These are phyloP conservation scores for Umbelopsis ramanniana DNA, from an alignment of 192 early-diverging fungal species.

Conservation along the genomic window DNA sequence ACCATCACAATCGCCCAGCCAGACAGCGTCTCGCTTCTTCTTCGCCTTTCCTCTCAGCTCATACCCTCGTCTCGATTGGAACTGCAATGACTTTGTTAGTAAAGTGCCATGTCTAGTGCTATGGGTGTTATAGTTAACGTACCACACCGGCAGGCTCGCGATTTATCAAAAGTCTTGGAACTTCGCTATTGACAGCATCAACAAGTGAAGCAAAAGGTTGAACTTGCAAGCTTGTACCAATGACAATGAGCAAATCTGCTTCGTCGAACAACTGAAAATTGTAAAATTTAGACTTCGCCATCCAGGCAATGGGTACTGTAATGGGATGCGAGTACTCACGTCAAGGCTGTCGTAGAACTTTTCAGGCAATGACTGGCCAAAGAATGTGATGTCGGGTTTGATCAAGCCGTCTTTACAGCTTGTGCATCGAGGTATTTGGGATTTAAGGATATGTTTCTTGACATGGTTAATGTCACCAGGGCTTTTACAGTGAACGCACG, in stretches of 20 bases:
- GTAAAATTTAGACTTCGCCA: too few species aligned
- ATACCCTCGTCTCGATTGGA: slow-evolving; percentile 17
- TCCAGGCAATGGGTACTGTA: too few species aligned
- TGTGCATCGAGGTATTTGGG: slow-evolving; percentile 72
- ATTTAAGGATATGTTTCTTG: slow-evolving; percentile 54
- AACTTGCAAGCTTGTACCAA: slow-evolving; percentile 91
- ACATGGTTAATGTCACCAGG: slow-evolving; percentile 45
- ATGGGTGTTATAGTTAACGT: slow-evolving; percentile 21
- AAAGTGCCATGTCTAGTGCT: not conserved
- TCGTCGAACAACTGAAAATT: slow-evolving; percentile 65
- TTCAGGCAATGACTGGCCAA: slow-evolving; percentile 86
- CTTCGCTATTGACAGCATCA: slow-evolving; percentile 57
- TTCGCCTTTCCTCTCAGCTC: not conserved
- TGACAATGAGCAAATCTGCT: slow-evolving; percentile 89
- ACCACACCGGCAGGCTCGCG: slow-evolving; percentile 77
- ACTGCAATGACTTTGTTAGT: not conserved
- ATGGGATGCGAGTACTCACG: slow-evolving; percentile 28
- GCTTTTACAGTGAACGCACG: slow-evolving; percentile 70
- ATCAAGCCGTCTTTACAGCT: slow-evolving; percentile 67
- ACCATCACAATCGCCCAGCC: slow-evolving; percentile 84
- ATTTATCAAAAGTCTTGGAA: slow-evolving; percentile 93
- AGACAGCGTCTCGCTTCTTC: slow-evolving; percentile 76
- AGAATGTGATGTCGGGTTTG: slow-evolving; percentile 97
- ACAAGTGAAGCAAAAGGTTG: slow-evolving; percentile 88
- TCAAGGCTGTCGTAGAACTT: slow-evolving; percentile 67